A percentile compares a stretch with the other conserved stretches of the same genome.
These are phyloP conservation scores for Dalbergia cochinchinensis DNA, from an alignment of 306 rosid genomes.

Conservation along the genomic window DNA sequence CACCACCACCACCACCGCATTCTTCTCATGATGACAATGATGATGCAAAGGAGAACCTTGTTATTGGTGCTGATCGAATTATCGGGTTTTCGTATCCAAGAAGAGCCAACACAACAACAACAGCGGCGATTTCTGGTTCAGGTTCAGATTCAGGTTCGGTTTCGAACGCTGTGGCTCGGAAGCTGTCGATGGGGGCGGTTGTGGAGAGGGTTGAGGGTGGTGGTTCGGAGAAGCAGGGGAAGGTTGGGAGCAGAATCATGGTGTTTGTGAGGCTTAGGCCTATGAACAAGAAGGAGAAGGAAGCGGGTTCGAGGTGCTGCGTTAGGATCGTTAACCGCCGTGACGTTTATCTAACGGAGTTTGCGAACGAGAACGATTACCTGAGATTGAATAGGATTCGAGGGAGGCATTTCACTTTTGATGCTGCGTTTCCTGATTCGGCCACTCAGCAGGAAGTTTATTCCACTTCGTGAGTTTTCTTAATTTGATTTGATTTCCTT, in stretches of 20 bases:
- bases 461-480: conserved; percentile 78
- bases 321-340: conserved; percentile 76
- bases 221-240: conserved; percentile 47
- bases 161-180: conserved; percentile 65
- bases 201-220: conserved; percentile 24
- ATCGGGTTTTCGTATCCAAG: conserved; percentile 72
- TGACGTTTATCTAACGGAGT: conserved; percentile 86
- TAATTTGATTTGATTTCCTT: neutral
- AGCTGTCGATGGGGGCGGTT: conserved; percentile 64
- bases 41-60: conserved; percentile 69
- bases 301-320: conserved; percentile 77
- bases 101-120: conserved; percentile 34
- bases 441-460: conserved; percentile 85
- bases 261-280: conserved; percentile 96
- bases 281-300: conserved; percentile 84
- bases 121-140: neutral
- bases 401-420: conserved; percentile 81
- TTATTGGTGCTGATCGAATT: conserved; percentile 60
- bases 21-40: neutral
- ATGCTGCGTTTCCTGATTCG: conserved; percentile 79
- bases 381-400: conserved; percentile 87
- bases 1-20: conserved; percentile 1
- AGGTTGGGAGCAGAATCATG: conserved; percentile 63
- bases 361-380: conserved; percentile 79
- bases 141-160: conserved; percentile 7